Evolutionary conservation across 768 basidiomycete genomes (phyloP), one percentile per base, ranked within the genome.

Genomic region (Cubamyces sp.): DNA sequence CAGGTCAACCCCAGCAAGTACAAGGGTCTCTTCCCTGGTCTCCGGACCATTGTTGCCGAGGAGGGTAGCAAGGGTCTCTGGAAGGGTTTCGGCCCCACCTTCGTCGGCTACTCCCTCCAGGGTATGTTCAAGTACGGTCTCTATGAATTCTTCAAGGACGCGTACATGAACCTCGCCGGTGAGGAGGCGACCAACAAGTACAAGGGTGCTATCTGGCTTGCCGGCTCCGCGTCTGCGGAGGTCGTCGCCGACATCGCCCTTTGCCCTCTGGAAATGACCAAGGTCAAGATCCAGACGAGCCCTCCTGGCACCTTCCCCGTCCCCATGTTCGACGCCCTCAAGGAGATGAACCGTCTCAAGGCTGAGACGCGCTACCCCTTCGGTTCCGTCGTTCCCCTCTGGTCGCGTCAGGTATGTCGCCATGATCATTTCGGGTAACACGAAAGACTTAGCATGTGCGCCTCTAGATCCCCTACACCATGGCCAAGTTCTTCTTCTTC

Each of bases 101-200:
- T 94, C 65, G 81, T 96, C 77, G 94, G 96, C 66, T 96, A 96
- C 82, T 92, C 93, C 9, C 84, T 94, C 70, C 96, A 97, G 80
- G 96, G 96, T 74, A 88, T 95, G 86, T 94, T 96, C 90, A 98
- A 98, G 79, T 97, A 93, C 76, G 96, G 96, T 80, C 91, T 96
- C 75, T 97, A 97, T 76, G 95, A 98, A 79, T 75, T 91, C 73
- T 98, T 96, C 91, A 98, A 96, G 83, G 95, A 97, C 76, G 61
- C 73, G 66, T 96, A 95, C 84, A 87, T 87, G 83, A 95, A 95
- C 84, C 73, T 89, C 66, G 88, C 93, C 64, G 95, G 95, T 54
- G 88, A 96, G 76, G 91, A 94, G 74, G 78, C 84, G 43, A 74
- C 90, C 25, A 76, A 83, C 57, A 87, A 92, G 69, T 93, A 92